A percentile compares a stretch with the other conserved stretches of the same genome.
These are phyloP conservation scores for Citrus unshiu DNA, from an alignment of 345 rosid species.

Conservation along the genomic window DNA sequence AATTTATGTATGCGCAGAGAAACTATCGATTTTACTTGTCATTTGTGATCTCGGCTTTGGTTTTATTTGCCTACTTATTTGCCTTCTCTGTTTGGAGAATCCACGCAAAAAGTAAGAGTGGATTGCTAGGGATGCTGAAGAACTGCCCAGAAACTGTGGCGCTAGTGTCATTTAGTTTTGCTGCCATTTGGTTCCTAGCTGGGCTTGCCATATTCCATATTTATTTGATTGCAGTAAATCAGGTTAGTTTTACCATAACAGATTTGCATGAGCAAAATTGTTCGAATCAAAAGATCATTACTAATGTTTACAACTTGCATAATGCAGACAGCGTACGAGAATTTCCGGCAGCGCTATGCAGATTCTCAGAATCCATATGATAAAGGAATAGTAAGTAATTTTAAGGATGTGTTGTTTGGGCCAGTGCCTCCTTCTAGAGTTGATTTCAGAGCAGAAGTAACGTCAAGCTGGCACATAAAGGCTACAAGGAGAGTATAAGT, in stretches of 20 bases:
- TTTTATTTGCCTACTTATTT: slow-evolving; percentile 26
- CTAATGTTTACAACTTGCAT: not conserved
- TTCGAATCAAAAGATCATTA: not conserved
- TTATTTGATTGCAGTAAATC: slow-evolving; percentile 29
- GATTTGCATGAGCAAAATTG: not conserved
- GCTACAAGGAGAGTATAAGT: slow-evolving; percentile 2
- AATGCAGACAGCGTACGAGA: slow-evolving; percentile 38
- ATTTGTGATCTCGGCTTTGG: slow-evolving; percentile 27
- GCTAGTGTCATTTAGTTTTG: slow-evolving; percentile 24
- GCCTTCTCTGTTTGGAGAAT: slow-evolving; percentile 30
- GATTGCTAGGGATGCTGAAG: slow-evolving; percentile 25
- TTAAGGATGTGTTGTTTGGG: slow-evolving; percentile 20
- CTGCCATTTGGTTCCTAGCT: slow-evolving; percentile 29
- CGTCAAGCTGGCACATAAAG: slow-evolving; percentile 3
- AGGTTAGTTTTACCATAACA: slow-evolving; percentile 15
- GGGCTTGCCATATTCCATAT: slow-evolving; percentile 30
- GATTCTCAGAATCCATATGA: slow-evolving; percentile 26
- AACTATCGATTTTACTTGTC: slow-evolving; percentile 31
- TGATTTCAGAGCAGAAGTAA: slow-evolving; percentile 33
- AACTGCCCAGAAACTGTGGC: slow-evolving; percentile 31
- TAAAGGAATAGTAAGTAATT: slow-evolving; percentile 24
- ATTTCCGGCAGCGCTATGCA: slow-evolving; percentile 20
- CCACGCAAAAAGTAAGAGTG: slow-evolving; percentile 9
- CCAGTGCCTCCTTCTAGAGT: slow-evolving; percentile 26
- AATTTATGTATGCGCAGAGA: slow-evolving; percentile 24